Percentiles rank a stretch among this genome's conserved stretches.
These are phyloP conservation scores for Neostapfia colusana DNA, from an alignment of 176 grass and related monocot genomes.

Conservation along the genomic window DNA sequence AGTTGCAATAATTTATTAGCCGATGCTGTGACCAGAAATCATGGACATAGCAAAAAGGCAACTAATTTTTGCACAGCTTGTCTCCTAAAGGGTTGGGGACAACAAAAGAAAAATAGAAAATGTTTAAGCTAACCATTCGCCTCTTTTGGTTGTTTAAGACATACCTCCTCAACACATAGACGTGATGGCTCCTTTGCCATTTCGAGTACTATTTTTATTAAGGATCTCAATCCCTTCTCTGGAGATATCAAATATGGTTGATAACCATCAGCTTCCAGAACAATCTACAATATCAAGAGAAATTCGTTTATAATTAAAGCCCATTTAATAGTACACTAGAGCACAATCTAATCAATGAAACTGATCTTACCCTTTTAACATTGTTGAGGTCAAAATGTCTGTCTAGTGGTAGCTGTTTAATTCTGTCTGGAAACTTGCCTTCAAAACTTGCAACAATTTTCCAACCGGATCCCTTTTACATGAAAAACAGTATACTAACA, in stretches of 20 bases:
- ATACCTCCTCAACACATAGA: constrained; percentile 92
- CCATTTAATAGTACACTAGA: not conserved
- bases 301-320: constrained; percentile 8
- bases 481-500: constrained; percentile 7
- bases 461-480: constrained; percentile 76
- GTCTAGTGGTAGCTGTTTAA: constrained; percentile 85
- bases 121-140: not conserved
- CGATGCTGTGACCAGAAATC: not conserved
- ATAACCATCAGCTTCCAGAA: constrained; percentile 92
- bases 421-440: constrained; percentile 88
- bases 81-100: not conserved
- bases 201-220: constrained; percentile 95
- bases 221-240: constrained; percentile 89
- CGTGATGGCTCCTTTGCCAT: constrained; percentile 90
- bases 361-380: constrained; percentile 74
- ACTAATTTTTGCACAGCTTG: not conserved
- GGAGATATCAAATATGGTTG: constrained; percentile 96
- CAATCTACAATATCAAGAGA: constrained; percentile 64
- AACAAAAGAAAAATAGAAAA: not conserved
- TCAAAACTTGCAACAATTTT: constrained; percentile 98
- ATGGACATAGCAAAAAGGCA: not conserved
- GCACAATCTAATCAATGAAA: constrained; percentile 22
- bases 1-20: not conserved
- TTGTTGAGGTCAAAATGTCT: constrained; percentile 89
- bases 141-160: not conserved